Evolutionary conservation across 1,284 basidiomycete species (phyloP), one percentile per base, ranked within the genome.

Genomic region (Tranzscheliella williamsii): DNA sequence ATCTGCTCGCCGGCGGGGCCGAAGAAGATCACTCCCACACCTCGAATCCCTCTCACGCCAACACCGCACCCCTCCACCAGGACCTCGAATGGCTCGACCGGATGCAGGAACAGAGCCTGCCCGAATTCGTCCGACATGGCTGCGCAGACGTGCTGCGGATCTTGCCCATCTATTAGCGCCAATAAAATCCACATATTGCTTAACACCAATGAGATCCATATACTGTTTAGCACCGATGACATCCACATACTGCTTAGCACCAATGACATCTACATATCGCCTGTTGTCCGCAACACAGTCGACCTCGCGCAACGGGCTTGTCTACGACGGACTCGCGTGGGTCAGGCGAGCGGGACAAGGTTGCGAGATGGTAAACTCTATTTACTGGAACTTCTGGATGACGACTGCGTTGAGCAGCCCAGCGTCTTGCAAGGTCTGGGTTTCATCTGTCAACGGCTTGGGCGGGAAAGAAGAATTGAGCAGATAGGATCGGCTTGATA

Each of bases 381-480:
- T 34, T 29, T 58, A 47, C 38, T 67, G 39, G 40, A 74, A 57
- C 52, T 75, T 65, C 30, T 73, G 71, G 24, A 73, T 67, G 26
- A 78, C 72, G 5, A 78, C 75, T 13, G 74, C 45, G 38, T 73
- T 75, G 30, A 70, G 38, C 17, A 78, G 48, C 5, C 69, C 74
- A 18, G 74, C 77, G 21, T 61, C 67, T 27, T 70, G 58, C 20
- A 78, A 34, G 13, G 67, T 67, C 41, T 60, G 56, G 15, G 57
- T 41, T 44, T 76, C 71, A 45, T 76, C 72, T 1, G 39, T 44
- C n/a, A 78, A 20, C 8, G 72, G 60, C 38, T 76, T 72, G 11
- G 75, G 75, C 17, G 75, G 75, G 62, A 78, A 78, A 11, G 64
- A 69, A 3, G 71, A 33, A 23, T 69, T 72, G 38, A 78, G 56